These are phyloP conservation scores for Xerocomus nothofagi DNA, from an alignment of 1,284 basidiomycete genomes.

Conservation along the genomic window DNA sequence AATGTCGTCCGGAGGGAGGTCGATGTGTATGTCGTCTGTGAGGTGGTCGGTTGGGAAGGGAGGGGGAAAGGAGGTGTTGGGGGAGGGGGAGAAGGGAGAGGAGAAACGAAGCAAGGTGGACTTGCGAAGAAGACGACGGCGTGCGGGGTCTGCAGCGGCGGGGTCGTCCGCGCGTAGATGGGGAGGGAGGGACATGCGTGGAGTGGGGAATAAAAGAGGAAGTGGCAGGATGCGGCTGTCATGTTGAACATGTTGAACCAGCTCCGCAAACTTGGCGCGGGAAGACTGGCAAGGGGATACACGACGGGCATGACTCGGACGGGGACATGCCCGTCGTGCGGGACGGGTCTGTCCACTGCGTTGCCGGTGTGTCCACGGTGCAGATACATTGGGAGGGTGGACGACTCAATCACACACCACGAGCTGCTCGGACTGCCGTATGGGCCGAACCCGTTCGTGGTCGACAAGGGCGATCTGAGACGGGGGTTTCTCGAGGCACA, in stretches of 20 bases:
- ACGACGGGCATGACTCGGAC: slow-evolving; percentile 6
- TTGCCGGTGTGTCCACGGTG: slow-evolving; percentile 72
- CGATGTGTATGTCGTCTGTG: slow-evolving; percentile 38
- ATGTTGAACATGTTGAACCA: slow-evolving; percentile 19
- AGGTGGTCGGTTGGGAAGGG: not conserved
- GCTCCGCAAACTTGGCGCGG: slow-evolving; percentile 13
- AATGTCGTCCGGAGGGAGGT: slow-evolving; percentile 37
- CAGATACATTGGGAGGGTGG: slow-evolving; percentile 58
- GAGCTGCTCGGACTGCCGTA: slow-evolving; percentile 61
- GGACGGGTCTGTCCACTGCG: slow-evolving; percentile 52
- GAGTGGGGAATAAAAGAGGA: slow-evolving; percentile 11
- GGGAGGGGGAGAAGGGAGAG: slow-evolving; percentile 30
- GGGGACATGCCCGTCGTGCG: slow-evolving; percentile 59
- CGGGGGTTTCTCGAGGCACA: slow-evolving; percentile 67
- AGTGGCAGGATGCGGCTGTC: not conserved
- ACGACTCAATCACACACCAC: slow-evolving; percentile 53
- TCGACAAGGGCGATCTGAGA: slow-evolving; percentile 57
- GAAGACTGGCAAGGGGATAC: slow-evolving; percentile 18
- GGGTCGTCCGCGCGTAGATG: slow-evolving; percentile 39
- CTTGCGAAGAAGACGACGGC: slow-evolving; percentile 41
- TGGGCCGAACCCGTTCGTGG: slow-evolving; percentile 62
- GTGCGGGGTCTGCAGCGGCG: slow-evolving; percentile 44
- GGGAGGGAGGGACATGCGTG: slow-evolving; percentile 22
- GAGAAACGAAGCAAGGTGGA: slow-evolving; percentile 33
- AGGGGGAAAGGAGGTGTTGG: not conserved